Percentiles rank a stretch among this genome's conserved stretches.
Evolutionary conservation across 768 basidiomycete species (phyloP).

Genomic region (Leccinum disarticulatum): DNA sequence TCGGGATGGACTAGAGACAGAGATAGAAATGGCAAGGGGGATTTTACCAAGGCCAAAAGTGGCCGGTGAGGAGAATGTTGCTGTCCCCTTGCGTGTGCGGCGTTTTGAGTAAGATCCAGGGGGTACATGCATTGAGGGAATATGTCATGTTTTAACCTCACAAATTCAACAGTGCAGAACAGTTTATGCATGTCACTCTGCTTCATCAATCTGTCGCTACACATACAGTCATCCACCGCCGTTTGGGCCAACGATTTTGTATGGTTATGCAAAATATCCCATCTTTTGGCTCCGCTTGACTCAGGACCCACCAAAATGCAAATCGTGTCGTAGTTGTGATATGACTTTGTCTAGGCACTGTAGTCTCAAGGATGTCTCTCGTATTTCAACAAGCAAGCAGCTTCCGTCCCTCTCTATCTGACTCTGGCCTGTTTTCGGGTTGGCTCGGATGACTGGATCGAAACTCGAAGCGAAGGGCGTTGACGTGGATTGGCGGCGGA

Average conservation of each 20-base stretch:
- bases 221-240: too few species aligned
- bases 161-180: too few species aligned
- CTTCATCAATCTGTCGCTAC: too few species aligned
- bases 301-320: too few species aligned
- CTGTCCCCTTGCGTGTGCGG: constrained; percentile 6
- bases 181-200: too few species aligned
- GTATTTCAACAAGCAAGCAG: neutral
- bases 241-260: too few species aligned
- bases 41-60: constrained; percentile 22
- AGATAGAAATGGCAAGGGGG: constrained; percentile 13
- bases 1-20: constrained; percentile 17
- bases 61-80: constrained; percentile 24
- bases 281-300: too few species aligned
- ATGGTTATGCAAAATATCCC: too few species aligned
- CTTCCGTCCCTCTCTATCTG: neutral
- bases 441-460: neutral
- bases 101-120: constrained; percentile 7
- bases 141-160: too few species aligned
- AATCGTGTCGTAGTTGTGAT: neutral
- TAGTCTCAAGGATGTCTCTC: neutral
- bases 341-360: neutral
- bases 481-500: neutral
- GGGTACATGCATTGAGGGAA: neutral
- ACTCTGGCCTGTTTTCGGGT: neutral
- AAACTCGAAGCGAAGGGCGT: neutral